Base-by-base conservation (phyloP, 495 filamentous ascomycete genomes). In the Monascus purpureus region DNA sequence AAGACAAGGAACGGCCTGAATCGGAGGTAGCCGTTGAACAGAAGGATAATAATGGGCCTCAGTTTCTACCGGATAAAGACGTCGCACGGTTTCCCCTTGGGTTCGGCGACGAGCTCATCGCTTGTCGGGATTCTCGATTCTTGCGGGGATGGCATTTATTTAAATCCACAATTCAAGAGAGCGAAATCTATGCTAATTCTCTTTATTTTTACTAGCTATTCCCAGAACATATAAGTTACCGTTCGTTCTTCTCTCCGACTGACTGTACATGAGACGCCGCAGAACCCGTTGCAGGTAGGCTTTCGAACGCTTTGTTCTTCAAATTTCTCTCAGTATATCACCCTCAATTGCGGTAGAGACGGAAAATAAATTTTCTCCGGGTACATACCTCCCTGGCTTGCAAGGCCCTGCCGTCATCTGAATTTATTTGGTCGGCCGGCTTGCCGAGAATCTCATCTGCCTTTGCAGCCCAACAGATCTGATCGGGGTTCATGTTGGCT, bases 401-500 rank as follows among this genome's bases (percentile, higher is more conserved):
- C 6, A 56, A 39, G 27, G 36, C 28, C 24, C 35, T 39, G 0
- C 48, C 54, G 34, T 56, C 52, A 30, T 50, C 28, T 17, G 6
- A 29, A 4, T 3, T 23, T 9, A 36, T 31, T 25, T 37, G 25
- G 8, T 45, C 31, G 6, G 24, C 39, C 2, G 45, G 42, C 41
- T 57, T 59, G 14, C 42, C 39, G 0, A 47, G 39, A 8, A 57
- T 37, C 24, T 57, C 41, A 13, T 47, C 41, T 1, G 52, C 42
- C 11, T 39, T 43, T 2, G 25, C 7, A 9, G 33, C 33, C 33
- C 33, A 35, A 8, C 16, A 25, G 23, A 28, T 6, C 11, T 35
- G 33, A 12, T 18, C 25, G 1, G 23, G 33, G 17, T 29, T 9
- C 5, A 22, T 5, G 9, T 9, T 4, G 9, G 20, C 4, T 22